Evolutionary conservation across 148 eudicot genomes (phyloP).

Genomic region (Silene latifolia): DNA sequence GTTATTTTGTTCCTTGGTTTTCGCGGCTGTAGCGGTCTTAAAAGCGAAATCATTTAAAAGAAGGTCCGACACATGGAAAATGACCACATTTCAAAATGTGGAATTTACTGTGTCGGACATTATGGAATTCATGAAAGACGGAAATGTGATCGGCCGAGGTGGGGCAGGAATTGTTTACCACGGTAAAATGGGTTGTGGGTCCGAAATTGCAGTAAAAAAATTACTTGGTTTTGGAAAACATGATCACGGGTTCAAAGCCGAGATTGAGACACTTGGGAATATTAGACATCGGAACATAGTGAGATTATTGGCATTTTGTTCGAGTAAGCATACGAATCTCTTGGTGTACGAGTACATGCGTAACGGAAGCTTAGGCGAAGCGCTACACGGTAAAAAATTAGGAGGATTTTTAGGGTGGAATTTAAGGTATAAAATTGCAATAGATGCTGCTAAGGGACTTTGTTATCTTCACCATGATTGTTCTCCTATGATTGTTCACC

Average conservation of each 20-base stretch:
- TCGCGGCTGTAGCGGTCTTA: slow-evolving; percentile 56
- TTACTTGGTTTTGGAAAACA: slow-evolving; percentile 69
- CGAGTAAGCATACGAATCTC: slow-evolving; percentile 68
- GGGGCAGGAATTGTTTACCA: slow-evolving; percentile 97
- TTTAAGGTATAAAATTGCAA: slow-evolving; percentile 77
- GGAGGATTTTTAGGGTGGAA: slow-evolving; percentile 73
- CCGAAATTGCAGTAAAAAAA: slow-evolving; percentile 88
- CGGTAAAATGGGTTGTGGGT: slow-evolving; percentile 79
- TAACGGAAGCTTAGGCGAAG: slow-evolving; percentile 93
- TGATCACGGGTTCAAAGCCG: slow-evolving; percentile 84
- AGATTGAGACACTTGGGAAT: slow-evolving; percentile 80
- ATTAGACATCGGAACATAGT: slow-evolving; percentile 92
- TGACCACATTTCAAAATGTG: slow-evolving; percentile 71
- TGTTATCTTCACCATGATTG: slow-evolving; percentile 97
- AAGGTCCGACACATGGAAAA: slow-evolving; percentile 59
- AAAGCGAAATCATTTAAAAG: slow-evolving; percentile 78
- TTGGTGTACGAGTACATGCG: slow-evolving; percentile 94
- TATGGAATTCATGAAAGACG: slow-evolving; percentile 83
- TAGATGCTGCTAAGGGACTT: slow-evolving; percentile 79
- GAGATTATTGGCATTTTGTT: slow-evolving; percentile 74
- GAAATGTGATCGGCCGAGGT: slow-evolving; percentile 89
- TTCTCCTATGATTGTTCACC: slow-evolving; percentile 80
- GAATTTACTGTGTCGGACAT: slow-evolving; percentile 70
- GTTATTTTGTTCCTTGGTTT: slow-evolving; percentile 59
- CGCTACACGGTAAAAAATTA: slow-evolving; percentile 70